phyloP scores from a whole-genome alignment of 2,329 filamentous ascomycete species.

The Cladosporium sp. region DNA sequence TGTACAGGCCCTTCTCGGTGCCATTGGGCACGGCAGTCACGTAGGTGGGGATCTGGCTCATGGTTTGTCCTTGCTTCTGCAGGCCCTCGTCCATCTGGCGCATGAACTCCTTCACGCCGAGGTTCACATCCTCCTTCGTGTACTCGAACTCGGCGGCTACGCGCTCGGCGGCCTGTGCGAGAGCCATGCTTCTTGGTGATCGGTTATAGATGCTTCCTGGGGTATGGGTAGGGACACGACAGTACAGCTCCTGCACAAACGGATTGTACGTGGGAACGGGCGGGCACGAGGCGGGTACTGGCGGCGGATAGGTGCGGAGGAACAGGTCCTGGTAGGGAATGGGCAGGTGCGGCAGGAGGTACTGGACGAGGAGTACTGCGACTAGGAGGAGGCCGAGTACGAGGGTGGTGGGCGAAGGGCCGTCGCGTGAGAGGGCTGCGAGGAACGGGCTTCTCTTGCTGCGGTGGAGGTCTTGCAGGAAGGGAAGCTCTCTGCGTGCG shows the following conservation, averaged over 20 bases:
- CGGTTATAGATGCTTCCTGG: conserved; percentile 23
- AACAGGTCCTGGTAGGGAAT: conserved; percentile 17
- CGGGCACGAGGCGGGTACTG: conserved; percentile 25
- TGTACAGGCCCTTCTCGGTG: conserved; percentile 94
- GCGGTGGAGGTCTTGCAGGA: conserved; percentile 8
- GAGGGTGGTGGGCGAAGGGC: conserved; percentile 14
- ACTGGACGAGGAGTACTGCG: conserved; percentile 19
- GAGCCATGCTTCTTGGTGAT: conserved; percentile 41
- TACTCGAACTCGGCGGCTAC: conserved; percentile 85
- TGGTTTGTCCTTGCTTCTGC: conserved; percentile 65
- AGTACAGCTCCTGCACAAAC: conserved; percentile 32
- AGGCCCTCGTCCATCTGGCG: conserved; percentile 85
- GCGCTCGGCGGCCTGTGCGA: conserved; percentile 66
- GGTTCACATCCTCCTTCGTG: conserved; percentile 68
- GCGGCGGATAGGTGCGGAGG: conserved; percentile 14
- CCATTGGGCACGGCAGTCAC: conserved; percentile 94
- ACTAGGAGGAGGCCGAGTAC: conserved; percentile 19
- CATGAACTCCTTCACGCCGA: conserved; percentile 78
- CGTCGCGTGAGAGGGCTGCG: conserved; percentile 6
- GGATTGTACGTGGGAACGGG: conserved; percentile 24
- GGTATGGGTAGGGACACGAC: conserved; percentile 25
- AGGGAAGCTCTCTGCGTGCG: conserved; percentile 3
- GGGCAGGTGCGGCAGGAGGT: conserved; percentile 19
- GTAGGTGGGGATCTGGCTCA: conserved; percentile 96
- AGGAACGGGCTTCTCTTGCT: conserved; percentile 4